Percentiles rank a stretch among this genome's conserved stretches.
These are phyloP conservation scores for Trematosphaeria pertusa DNA, from an alignment of 2,329 filamentous ascomycete species.

Conservation along the genomic window DNA sequence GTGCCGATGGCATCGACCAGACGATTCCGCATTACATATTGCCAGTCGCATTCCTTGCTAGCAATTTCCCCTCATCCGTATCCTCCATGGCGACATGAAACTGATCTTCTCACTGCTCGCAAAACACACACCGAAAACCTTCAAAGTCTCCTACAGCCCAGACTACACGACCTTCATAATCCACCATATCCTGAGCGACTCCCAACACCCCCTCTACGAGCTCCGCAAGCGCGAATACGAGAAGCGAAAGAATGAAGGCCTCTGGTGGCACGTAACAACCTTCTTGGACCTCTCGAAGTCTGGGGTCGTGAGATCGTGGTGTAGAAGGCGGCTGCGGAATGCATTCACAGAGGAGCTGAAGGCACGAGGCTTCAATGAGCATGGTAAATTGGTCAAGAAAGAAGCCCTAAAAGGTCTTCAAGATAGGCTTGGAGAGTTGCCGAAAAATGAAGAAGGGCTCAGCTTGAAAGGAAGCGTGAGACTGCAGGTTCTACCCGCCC, in stretches of 20 bases:
- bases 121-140: constrained; percentile 22
- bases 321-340: constrained; percentile 35
- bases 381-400: constrained; percentile 27
- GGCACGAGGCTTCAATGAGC: constrained; percentile 34
- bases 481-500: constrained; percentile 26
- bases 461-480: constrained; percentile 30
- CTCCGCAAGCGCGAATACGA: constrained; percentile 24
- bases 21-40: neutral
- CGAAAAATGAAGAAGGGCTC: constrained; percentile 7
- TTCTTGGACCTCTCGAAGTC: constrained; percentile 34
- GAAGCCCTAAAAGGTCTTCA: constrained; percentile 1
- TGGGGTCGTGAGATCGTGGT: constrained; percentile 41
- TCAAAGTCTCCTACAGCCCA: constrained; percentile 31
- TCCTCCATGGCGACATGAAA: constrained; percentile 25
- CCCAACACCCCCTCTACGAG: constrained; percentile 34
- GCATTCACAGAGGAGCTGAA: constrained; percentile 40
- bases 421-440: constrained; percentile 3
- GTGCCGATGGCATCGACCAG: neutral
- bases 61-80: neutral
- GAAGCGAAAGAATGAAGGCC: constrained; percentile 29
- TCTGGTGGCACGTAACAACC: constrained; percentile 43
- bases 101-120: constrained; percentile 16
- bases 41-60: no score
- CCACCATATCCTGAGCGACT: constrained; percentile 29
- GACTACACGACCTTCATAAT: constrained; percentile 32